Conservation (phyloP, 331 rosid species). For the Saraca asoca region DNA sequence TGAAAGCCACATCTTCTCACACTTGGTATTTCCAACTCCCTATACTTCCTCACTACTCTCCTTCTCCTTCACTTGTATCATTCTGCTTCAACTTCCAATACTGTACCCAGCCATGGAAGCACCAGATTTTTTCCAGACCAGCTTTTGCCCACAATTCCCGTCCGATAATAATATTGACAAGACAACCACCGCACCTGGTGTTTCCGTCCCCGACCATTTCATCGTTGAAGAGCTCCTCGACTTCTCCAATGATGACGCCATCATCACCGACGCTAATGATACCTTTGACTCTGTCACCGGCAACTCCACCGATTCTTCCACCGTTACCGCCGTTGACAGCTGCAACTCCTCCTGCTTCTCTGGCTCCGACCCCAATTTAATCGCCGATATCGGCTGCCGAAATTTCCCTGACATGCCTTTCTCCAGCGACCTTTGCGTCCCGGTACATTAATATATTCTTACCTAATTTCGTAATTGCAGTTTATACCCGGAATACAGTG, state of each 20-base stretch:
- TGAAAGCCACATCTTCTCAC: conserved; percentile 50
- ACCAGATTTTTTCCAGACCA: conserved; percentile 52
- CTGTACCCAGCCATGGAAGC: conserved; percentile 56
- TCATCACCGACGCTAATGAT: conserved; percentile 40
- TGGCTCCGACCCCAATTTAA: conserved; percentile 32
- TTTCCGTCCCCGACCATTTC: conserved; percentile 50
- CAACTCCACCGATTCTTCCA: conserved; percentile 54
- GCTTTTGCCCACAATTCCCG: conserved; percentile 46
- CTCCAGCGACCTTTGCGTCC: conserved; percentile 74
- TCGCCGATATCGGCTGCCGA: conserved; percentile 36
- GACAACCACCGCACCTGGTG: conserved; percentile 17
- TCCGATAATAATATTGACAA: conserved; percentile 32
- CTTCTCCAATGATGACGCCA: conserved; percentile 66
- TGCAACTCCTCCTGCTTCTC: conserved; percentile 58
- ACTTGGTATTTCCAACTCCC: conserved; percentile 41
- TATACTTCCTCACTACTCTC: conserved; percentile 39
- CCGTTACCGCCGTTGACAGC: conserved; percentile 49
- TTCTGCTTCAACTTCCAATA: conserved; percentile 1
- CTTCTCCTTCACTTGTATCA: background rate
- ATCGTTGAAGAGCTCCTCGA: conserved; percentile 87
- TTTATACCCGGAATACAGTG: too few relatives aligned
- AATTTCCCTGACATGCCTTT: conserved; percentile 48
- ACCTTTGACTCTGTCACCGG: conserved; percentile 43
- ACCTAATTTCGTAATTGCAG: too few relatives aligned
- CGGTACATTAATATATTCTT: conserved; percentile 54